These are phyloP conservation scores for Westerdykella sp. DNA, from an alignment of 2,329 filamentous ascomycete species.

Conservation along the genomic window DNA sequence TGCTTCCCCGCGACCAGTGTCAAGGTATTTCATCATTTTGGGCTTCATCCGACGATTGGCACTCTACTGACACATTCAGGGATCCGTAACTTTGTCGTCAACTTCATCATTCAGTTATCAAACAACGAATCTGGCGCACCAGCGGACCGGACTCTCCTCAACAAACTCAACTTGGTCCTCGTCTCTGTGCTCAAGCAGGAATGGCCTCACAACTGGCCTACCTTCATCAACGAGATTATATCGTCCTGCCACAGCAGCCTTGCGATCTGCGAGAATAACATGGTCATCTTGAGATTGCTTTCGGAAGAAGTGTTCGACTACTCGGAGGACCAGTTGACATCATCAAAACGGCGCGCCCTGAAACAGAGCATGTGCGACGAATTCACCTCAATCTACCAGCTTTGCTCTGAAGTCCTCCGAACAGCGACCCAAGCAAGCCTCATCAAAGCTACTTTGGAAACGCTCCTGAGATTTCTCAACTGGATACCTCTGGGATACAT, in stretches of 20 bases:
- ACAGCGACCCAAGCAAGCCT: slow-evolving; percentile 83
- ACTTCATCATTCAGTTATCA: slow-evolving; percentile 94
- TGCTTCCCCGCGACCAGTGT: slow-evolving; percentile 91
- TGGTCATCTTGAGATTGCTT: slow-evolving; percentile 90
- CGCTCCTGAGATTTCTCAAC: slow-evolving; percentile 91
- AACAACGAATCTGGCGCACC: slow-evolving; percentile 82
- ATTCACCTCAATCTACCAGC: slow-evolving; percentile 96
- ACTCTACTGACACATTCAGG: slow-evolving; percentile 48
- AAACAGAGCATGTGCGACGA: slow-evolving; percentile 99
- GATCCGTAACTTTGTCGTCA: slow-evolving; percentile 97
- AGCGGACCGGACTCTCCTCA: slow-evolving; percentile 79
- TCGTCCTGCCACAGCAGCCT: slow-evolving; percentile 91
- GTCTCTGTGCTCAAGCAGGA: slow-evolving; percentile 98
- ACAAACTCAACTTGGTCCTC: slow-evolving; percentile 96
- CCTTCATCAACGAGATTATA: slow-evolving; percentile 99
- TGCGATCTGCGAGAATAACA: slow-evolving; percentile 99
- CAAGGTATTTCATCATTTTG: slow-evolving; percentile 56
- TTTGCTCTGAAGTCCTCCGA: slow-evolving; percentile 91
- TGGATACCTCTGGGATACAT: slow-evolving; percentile 99
- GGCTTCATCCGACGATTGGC: background rate
- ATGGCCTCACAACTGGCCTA: slow-evolving; percentile 99
- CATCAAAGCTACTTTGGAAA: slow-evolving; percentile 95
- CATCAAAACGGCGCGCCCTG: slow-evolving; percentile 87
- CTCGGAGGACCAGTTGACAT: slow-evolving; percentile 99
- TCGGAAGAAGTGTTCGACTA: slow-evolving; percentile 99